A percentile compares a stretch with the other conserved stretches of the same genome.
Conservation (phyloP, 371 early-diverging fungal species). For the Nematocida sp. region DNA sequence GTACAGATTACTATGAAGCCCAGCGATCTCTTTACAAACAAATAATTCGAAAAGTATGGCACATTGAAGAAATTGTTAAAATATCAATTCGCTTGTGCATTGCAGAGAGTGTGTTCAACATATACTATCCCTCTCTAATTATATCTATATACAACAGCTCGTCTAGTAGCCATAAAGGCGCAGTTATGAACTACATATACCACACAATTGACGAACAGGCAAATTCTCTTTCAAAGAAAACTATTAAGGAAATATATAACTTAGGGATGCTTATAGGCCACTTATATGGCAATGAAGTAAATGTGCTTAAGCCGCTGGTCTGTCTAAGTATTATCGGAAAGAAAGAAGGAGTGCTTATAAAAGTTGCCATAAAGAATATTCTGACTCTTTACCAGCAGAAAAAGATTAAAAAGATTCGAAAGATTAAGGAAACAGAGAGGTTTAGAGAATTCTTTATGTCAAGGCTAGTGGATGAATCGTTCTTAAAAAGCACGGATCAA, state of each 20-base stretch:
- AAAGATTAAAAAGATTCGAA: slow-evolving; percentile 13
- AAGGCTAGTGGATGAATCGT: slow-evolving; percentile 11
- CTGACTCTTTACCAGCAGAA: background rate
- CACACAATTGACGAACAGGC: slow-evolving; percentile 19
- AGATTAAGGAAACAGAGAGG: background rate
- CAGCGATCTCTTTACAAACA: slow-evolving; percentile 53
- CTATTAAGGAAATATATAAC: slow-evolving; percentile 55
- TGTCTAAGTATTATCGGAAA: background rate
- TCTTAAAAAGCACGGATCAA: background rate
- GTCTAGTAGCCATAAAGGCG: slow-evolving; percentile 25
- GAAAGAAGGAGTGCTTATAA: slow-evolving; percentile 14
- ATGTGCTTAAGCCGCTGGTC: background rate
- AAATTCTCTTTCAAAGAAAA: background rate
- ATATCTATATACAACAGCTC: slow-evolving; percentile 28
- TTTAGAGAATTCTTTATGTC: background rate
- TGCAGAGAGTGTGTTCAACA: slow-evolving; percentile 29
- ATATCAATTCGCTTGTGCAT: slow-evolving; percentile 34
- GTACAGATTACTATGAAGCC: slow-evolving; percentile 43
- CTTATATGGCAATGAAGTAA: slow-evolving; percentile 11
- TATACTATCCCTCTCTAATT: slow-evolving; percentile 41
- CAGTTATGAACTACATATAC: slow-evolving; percentile 49
- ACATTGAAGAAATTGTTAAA: slow-evolving; percentile 43
- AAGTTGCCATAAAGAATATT: slow-evolving; percentile 29
- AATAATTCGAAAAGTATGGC: slow-evolving; percentile 42
- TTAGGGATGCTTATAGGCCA: background rate